phyloP scores from a whole-genome alignment of 2,329 filamentous ascomycete genomes.

The Nemania sp. region DNA sequence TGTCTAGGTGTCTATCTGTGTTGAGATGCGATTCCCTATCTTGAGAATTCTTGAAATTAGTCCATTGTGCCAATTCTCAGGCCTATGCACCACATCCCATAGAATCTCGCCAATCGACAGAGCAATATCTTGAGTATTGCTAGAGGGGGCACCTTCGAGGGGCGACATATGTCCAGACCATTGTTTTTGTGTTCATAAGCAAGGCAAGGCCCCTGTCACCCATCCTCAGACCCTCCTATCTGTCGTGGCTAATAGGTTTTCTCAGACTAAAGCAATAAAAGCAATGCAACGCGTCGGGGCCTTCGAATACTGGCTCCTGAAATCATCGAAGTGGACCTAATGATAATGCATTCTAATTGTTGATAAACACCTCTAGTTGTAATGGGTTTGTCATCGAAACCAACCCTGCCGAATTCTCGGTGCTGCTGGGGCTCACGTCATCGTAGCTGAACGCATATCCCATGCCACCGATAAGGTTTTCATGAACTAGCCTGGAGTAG shows the following conservation, averaged over 20 bases:
- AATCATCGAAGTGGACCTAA: not conserved
- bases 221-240: no score
- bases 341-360: slow-evolving; percentile 19
- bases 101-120: no score
- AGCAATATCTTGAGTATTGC: no score
- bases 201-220: no score
- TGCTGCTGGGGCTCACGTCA: slow-evolving; percentile 67
- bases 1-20: not conserved
- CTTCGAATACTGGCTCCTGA: not conserved
- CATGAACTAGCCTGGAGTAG: slow-evolving; percentile 69
- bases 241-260: no score
- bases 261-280: no score
- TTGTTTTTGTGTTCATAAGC: no score
- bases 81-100: no score
- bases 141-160: no score
- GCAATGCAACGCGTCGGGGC: no score
- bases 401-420: slow-evolving; percentile 64
- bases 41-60: not conserved
- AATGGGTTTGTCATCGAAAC: slow-evolving; percentile 43
- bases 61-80: not conserved
- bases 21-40: not conserved
- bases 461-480: slow-evolving; percentile 65
- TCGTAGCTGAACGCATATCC: slow-evolving; percentile 76
- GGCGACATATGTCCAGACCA: no score
- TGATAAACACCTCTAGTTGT: slow-evolving; percentile 31